Evolutionary conservation across 2,329 filamentous ascomycete genomes (phyloP), one percentile per base, ranked within the genome.

Genomic region (Cryoendolithus antarcticus): DNA sequence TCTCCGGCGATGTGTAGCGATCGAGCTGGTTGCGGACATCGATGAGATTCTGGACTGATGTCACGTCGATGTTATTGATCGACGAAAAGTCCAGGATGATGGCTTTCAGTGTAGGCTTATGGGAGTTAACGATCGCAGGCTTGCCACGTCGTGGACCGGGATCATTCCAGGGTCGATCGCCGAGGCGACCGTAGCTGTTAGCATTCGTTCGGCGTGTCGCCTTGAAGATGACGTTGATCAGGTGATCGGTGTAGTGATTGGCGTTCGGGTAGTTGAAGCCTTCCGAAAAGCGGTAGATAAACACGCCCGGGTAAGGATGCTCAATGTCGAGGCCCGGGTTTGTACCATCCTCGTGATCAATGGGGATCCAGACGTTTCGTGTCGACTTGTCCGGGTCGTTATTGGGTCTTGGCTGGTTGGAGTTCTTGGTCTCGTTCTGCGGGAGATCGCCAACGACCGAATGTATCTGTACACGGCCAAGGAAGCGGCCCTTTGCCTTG

Each of bases 221-320:
- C 32, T 56, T 51, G 44, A 69, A 65, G n/a, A 67, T 64, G 6
- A 54, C 51, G 3, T 58, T 45, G 10, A 64, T 54, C 33, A 69
- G 55, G 53, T 85, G 75, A 54, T 94, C 86, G 41, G 93, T 75
- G 47, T 93, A 86, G 57, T 85, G 80, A 53, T 85, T 84, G 13
- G 86, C 86, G 51, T 94, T 98, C 44, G 89, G 86, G 54, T 95
- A 98, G 63, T 89, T 93, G 70, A 93, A 94, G 32, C 88, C 85
- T 64, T 96, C 89, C 0, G 82, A 77, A 61, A 93, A 95, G 33
- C 89, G 79, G 66, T 93, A 96, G 54, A 96, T 93, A 63, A 96
- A 93, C 48, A 98, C 73, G 37, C 91, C 91, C 0, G 89, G 89
- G 52, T 89, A 86, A 1, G 91, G 88, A 39, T 75, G 76, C 45